Evolutionary conservation across 495 filamentous ascomycete species (phyloP).

Genomic region (Darksidea phi): DNA sequence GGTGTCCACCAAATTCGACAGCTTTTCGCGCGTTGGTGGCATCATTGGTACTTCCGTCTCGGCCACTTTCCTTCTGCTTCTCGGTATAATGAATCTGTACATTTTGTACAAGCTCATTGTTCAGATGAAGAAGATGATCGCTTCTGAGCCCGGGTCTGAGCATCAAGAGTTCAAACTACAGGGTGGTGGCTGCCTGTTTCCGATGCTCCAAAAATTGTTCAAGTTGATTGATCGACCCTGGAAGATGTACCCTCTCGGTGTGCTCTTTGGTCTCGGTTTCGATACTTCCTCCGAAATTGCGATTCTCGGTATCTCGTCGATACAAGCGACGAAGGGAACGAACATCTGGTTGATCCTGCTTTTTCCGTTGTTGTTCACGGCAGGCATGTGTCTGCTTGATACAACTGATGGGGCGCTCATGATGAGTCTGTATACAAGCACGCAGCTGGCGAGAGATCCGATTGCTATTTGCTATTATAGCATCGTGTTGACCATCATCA

Average conservation of each 20-base stretch:
- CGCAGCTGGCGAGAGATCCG: slow-evolving; percentile 67
- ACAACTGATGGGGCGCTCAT: slow-evolving; percentile 91
- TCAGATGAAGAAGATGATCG: slow-evolving; percentile 62
- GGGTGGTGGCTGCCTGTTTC: slow-evolving; percentile 71
- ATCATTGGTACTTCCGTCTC: slow-evolving; percentile 85
- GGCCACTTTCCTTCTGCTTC: slow-evolving; percentile 74
- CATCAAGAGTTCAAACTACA: slow-evolving; percentile 66
- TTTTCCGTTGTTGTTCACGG: slow-evolving; percentile 90
- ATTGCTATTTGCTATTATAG: slow-evolving; percentile 93
- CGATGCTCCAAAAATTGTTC: slow-evolving; percentile 73
- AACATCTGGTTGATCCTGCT: slow-evolving; percentile 93
- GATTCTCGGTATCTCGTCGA: slow-evolving; percentile 80
- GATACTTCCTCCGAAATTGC: slow-evolving; percentile 96
- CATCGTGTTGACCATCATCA: slow-evolving; percentile 81
- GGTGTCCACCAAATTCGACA: slow-evolving; percentile 72
- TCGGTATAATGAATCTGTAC: slow-evolving; percentile 82
- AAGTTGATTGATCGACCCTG: slow-evolving; percentile 82
- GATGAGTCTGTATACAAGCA: slow-evolving; percentile 87
- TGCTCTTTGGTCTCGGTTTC: slow-evolving; percentile 91
- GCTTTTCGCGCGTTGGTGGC: slow-evolving; percentile 76
- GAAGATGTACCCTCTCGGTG: slow-evolving; percentile 95
- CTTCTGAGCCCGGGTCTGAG: slow-evolving; percentile 47
- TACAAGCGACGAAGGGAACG: slow-evolving; percentile 81
- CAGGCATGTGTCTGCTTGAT: slow-evolving; percentile 88
- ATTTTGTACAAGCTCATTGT: slow-evolving; percentile 73